Evolutionary conservation across 345 rosid genomes (phyloP).

Genomic region (Aethionema arabicum): DNA sequence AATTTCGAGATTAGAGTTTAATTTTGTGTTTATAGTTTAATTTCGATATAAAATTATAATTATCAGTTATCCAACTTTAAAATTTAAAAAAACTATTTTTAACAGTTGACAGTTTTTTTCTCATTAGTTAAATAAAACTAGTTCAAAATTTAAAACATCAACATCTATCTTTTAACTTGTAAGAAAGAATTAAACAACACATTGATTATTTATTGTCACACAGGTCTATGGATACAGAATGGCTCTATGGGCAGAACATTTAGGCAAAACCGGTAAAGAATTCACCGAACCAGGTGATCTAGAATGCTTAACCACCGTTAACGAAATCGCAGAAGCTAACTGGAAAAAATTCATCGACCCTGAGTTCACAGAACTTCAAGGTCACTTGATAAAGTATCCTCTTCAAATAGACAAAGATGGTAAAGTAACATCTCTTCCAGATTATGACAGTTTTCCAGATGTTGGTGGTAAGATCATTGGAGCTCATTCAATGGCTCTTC

Average conservation of each 20-base stretch:
- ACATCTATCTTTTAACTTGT: background rate
- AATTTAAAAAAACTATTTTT: too few relatives aligned
- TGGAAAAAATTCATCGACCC: conserved; percentile 55
- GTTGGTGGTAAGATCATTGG: conserved; percentile 84
- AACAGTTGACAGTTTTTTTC: too few relatives aligned
- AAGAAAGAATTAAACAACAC: background rate
- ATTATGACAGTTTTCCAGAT: conserved; percentile 73
- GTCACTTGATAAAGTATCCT: conserved; percentile 91
- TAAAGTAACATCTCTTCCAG: conserved; percentile 55
- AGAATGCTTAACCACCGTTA: conserved; percentile 63
- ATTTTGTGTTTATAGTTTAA: too few relatives aligned
- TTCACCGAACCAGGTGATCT: conserved; percentile 55
- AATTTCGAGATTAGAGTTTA: too few relatives aligned
- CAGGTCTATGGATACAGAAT: conserved; percentile 91
- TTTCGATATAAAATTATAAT: too few relatives aligned
- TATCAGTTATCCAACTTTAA: too few relatives aligned
- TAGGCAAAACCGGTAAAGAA: conserved; percentile 44
- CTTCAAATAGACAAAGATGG: conserved; percentile 57
- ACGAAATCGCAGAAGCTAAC: conserved; percentile 55
- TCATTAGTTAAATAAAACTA: too few relatives aligned
- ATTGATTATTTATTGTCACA: background rate
- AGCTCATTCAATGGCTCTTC: conserved; percentile 48
- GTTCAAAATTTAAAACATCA: background rate
- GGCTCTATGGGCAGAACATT: conserved; percentile 96
- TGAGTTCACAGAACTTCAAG: conserved; percentile 44